Evolutionary conservation across 345 rosid species (phyloP).

Genomic region (Hirschfeldia incana): DNA sequence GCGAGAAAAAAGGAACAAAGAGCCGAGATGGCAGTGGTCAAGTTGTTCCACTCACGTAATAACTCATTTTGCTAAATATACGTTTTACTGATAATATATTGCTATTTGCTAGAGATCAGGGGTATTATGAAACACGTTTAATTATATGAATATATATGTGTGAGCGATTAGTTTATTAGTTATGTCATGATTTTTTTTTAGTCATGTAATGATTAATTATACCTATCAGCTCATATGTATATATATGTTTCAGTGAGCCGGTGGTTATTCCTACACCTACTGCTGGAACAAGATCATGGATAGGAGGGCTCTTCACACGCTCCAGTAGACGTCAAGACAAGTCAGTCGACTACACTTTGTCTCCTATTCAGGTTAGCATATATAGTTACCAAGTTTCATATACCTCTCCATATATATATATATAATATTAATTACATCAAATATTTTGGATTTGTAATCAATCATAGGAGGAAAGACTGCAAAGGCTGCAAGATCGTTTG

Average conservation of each 20-base stretch:
- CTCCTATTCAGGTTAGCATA: slow-evolving; percentile 66
- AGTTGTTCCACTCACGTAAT: slow-evolving; percentile 59
- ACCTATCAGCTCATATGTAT: slow-evolving; percentile 15
- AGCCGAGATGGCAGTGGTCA: slow-evolving; percentile 63
- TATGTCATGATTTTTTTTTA: neutral
- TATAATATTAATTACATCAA: neutral
- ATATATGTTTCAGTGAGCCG: slow-evolving; percentile 30
- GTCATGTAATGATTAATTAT: neutral
- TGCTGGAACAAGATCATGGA: slow-evolving; percentile 94
- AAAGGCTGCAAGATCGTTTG: slow-evolving; percentile 75
- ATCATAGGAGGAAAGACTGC: slow-evolving; percentile 71
- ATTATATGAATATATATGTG: neutral
- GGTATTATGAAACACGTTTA: neutral
- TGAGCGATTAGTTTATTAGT: neutral
- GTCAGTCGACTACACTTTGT: slow-evolving; percentile 51
- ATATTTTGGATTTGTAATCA: neutral
- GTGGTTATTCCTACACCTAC: slow-evolving; percentile 75
- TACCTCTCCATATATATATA: neutral
- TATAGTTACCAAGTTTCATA: slow-evolving; percentile 4
- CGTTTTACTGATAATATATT: slow-evolving; percentile 57
- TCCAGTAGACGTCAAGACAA: slow-evolving; percentile 56
- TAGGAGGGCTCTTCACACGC: slow-evolving; percentile 86
- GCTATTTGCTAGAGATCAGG: slow-evolving; percentile 29
- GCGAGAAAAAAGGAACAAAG: slow-evolving; percentile 63
- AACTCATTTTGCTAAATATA: slow-evolving; percentile 56